phyloP scores from a whole-genome alignment of 1,284 basidiomycete genomes.

The Rhodotorula mucilaginosa region DNA sequence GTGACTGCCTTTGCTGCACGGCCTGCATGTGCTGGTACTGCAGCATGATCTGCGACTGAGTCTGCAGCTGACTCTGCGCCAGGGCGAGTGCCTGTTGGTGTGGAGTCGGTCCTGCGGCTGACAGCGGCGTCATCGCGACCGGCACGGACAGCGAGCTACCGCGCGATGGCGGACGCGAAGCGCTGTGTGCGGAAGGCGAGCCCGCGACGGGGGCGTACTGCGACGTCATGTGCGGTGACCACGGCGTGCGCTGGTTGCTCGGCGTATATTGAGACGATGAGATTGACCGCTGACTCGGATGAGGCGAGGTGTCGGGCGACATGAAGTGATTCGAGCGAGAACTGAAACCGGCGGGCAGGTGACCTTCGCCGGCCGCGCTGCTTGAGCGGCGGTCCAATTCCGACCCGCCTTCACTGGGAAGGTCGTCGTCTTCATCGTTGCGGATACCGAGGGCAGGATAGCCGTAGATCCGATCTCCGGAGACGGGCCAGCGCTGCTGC shows the following conservation, averaged over 20 bases:
- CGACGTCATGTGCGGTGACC: constrained; percentile 5
- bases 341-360: neutral
- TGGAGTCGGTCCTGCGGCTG: constrained; percentile 15
- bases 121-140: neutral
- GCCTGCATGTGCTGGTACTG: constrained; percentile 11
- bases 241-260: neutral
- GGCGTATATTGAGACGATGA: neutral
- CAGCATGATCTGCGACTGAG: constrained; percentile 12
- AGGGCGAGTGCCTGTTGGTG: constrained; percentile 27
- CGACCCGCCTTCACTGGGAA: neutral
- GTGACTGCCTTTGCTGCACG: constrained; percentile 6
- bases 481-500: no score
- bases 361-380: neutral
- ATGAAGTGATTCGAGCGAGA: neutral
- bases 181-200: neutral
- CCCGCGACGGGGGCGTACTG: constrained; percentile 14
- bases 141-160: constrained; percentile 30
- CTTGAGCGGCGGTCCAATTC: neutral
- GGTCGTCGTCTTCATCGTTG: neutral
- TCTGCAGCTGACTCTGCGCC: constrained; percentile 29
- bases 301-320: constrained; percentile 9
- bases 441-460: neutral
- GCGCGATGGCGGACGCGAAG: constrained; percentile 23
- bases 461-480: no score
- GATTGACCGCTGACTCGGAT: constrained; percentile 3